Conservation (phyloP, 257 asterid species). For the Sherardia arvensis region DNA sequence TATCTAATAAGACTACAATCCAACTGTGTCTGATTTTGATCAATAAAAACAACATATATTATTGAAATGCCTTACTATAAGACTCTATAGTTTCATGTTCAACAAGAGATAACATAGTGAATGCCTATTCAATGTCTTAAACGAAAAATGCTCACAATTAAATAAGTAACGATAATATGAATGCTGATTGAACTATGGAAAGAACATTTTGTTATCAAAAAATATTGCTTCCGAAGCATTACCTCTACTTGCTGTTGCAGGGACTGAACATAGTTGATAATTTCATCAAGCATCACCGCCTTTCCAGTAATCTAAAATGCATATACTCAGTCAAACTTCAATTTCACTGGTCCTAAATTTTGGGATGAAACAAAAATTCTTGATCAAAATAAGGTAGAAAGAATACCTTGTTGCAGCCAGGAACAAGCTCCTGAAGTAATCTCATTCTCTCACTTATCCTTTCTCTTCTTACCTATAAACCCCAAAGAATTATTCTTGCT, state of each 20-base stretch:
- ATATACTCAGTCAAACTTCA: constrained; percentile 3
- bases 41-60: too few species aligned
- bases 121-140: not conserved
- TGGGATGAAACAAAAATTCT: not conserved
- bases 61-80: too few species aligned
- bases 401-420: constrained; percentile 83
- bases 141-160: not conserved
- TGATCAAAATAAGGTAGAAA: not conserved
- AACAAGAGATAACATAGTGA: not conserved
- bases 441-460: constrained; percentile 94
- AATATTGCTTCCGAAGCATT: constrained; percentile 6
- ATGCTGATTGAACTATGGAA: not conserved
- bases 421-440: constrained; percentile 89
- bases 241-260: constrained; percentile 98
- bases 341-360: not conserved
- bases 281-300: constrained; percentile 99
- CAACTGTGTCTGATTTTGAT: not conserved
- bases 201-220: not conserved
- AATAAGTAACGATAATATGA: not conserved
- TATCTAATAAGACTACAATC: not conserved
- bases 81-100: not conserved
- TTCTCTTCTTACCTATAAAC: constrained; percentile 74
- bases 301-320: constrained; percentile 72
- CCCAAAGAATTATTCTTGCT: not conserved
- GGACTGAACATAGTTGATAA: constrained; percentile 90